phyloP scores from a whole-genome alignment of 2,329 filamentous ascomycete species.

The Fusarium aywerte region DNA sequence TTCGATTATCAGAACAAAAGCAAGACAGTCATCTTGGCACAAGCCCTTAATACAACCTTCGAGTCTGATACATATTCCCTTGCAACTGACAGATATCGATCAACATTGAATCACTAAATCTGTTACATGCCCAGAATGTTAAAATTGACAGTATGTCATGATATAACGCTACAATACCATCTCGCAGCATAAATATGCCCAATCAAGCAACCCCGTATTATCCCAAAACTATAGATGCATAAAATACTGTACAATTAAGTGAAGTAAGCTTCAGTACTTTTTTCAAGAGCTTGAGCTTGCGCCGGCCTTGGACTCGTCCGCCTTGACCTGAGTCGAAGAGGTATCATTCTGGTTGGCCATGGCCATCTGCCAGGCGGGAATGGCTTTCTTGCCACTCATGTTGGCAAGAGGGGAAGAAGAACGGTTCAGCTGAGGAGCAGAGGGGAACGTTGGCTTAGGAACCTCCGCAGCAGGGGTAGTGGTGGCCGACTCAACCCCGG shows the following conservation, averaged over 20 bases:
- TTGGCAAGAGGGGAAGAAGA: slow-evolving; percentile 52
- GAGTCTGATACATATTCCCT: background rate
- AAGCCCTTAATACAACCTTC: background rate
- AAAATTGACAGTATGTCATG: slow-evolving; percentile 4
- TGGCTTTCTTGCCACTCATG: slow-evolving; percentile 69
- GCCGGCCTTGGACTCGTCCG: slow-evolving; percentile 43
- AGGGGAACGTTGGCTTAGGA: slow-evolving; percentile 46
- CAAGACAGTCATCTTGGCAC: background rate
- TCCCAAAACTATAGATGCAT: slow-evolving; percentile 33
- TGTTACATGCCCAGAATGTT: background rate
- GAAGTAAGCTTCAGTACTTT: slow-evolving; percentile 2
- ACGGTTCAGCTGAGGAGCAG: slow-evolving; percentile 46
- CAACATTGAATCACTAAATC: background rate
- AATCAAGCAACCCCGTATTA: slow-evolving; percentile 23
- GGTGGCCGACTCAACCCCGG: slow-evolving; percentile 40
- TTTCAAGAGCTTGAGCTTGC: slow-evolving; percentile 35
- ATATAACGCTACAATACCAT: slow-evolving; percentile 32
- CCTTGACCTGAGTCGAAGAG: slow-evolving; percentile 45
- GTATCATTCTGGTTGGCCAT: slow-evolving; percentile 65
- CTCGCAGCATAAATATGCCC: slow-evolving; percentile 15
- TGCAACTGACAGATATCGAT: background rate
- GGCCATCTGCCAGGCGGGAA: slow-evolving; percentile 84
- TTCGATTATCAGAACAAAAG: background rate
- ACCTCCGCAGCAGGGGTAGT: slow-evolving; percentile 47
- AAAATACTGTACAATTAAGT: slow-evolving; percentile 34